Base-by-base conservation (phyloP, 805 yeast genomes). In the Priceomyces carsonii region DNA sequence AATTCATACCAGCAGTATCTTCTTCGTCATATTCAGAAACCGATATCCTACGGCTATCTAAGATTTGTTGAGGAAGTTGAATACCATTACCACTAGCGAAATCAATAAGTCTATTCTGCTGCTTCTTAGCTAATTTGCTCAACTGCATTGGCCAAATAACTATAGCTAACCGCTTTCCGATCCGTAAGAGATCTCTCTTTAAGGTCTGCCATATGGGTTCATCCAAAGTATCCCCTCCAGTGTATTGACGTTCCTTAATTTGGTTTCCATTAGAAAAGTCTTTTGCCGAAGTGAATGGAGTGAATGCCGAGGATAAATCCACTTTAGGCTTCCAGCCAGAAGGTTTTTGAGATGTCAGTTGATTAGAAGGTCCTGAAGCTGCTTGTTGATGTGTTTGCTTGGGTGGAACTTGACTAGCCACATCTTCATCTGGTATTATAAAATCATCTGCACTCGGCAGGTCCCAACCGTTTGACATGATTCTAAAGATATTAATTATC, bases 161-260 rank as follows among this genome's bases (percentile, higher is more conserved):
- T 5, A 63, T 57, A 9, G 57, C 57, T 19, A 68, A 48, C 18
- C 73, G 44, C 22, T 51, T 55, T 23, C 57, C 65, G 16, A 68
- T 66, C 34, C 62, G 66, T 4, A 46, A 32, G 12, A 66, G 39
- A 40, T 68, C 74, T 36, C 73, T 47, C 19, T 51, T 50, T 42
- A 82, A 57, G 0, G 89, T 82, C 20, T 68, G 61, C 50, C 65
- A 53, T 6, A 82, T 82, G 0, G 88, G 85, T 57, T 82, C 89
- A 50, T 82, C 87, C 8, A 82, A 59, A 2, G 89, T 82, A 50
- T 82, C 84, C 18, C 85, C 85, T 2, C 88, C 88, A 14, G 78
- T 54, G 50, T 71, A 79, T 42, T 75, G 80, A 31, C 77, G 62
- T 50, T 77, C 82, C 29, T 53, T 48, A 25, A 65, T 48, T 23